Evolutionary conservation across 2,329 filamentous ascomycete genomes (phyloP), one percentile per base, ranked within the genome.

Genomic region (Hypomyces perniciosus): DNA sequence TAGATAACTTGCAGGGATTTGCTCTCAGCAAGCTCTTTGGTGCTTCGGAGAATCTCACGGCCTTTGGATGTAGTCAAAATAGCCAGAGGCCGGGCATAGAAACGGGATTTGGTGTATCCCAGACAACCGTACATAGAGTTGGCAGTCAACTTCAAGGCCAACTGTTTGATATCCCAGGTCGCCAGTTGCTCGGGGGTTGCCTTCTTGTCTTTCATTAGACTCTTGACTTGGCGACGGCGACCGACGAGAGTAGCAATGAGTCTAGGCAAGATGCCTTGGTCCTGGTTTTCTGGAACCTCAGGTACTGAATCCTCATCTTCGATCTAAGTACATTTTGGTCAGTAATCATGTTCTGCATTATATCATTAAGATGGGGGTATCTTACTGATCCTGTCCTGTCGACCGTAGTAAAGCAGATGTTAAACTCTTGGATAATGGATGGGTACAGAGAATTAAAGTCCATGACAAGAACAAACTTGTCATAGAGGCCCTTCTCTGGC

Each of bases 51-150:
- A 80, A 99, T 97, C 73, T 99, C 93, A 74, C 93, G 90, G 52
- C 93, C 93, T 69, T 99, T 97, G 74, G 85, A 95, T 0, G 93
- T 99, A 3, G 91, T 97, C 66, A 99, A 85, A 71, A 97, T 90
- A 52, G 93, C 93, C 44, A 99, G 77, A 8, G 93, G 93, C 51
- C 93, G 84, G 53, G 93, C 93, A 63, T 99, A 99, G 74, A 99
- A 99, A 46, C 93, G 88, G 51, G 93, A 97, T 66, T 91, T 95
- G 9, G 89, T 92, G 67, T 96, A 99, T 60, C 93, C 93, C 68
- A 99, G 75, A 78, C 93, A 99, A 60, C 93, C 93, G 68, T 99
- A 99, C 95, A 99, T 99, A 58, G 92, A 97, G 73, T 99, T 99
- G 64, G 93, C 93, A 40, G 95, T 99, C 47, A 99, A 81, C 72